Evolutionary conservation across 139 green algal genomes (phyloP).

Genomic region (Coccomyxa sp.): DNA sequence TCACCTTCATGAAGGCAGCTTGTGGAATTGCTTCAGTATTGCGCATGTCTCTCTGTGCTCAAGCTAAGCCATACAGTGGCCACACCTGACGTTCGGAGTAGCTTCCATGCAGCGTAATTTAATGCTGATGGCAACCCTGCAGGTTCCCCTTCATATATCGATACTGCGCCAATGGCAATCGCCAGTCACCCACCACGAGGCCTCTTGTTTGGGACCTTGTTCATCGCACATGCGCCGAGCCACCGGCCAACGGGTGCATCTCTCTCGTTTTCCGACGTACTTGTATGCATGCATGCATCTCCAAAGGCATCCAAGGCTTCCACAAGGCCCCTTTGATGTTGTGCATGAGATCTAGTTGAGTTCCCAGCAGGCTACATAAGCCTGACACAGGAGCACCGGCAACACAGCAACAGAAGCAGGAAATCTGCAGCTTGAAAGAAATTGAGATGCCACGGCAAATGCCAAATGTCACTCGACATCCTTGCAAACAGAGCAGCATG

Average conservation of each 20-base stretch:
- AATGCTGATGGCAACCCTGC: not conserved
- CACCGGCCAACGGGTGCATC: conserved; percentile 17
- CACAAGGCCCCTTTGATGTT: not conserved
- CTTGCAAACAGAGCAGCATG: too few species aligned
- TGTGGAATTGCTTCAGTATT: too few species aligned
- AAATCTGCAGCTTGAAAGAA: too few species aligned
- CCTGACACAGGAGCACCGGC: not conserved
- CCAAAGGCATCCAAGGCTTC: not conserved
- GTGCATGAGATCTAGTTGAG: not conserved
- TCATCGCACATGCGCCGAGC: not conserved
- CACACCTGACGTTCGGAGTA: too few species aligned
- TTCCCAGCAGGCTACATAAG: not conserved
- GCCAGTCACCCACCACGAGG: conserved; percentile 37
- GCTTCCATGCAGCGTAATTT: not conserved
- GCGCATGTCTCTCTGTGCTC: too few species aligned
- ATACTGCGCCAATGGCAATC: conserved; percentile 40
- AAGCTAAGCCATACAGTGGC: too few species aligned
- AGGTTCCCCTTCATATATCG: conserved; percentile 30
- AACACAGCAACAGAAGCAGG: not conserved
- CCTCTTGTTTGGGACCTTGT: conserved; percentile 37
- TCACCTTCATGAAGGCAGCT: too few species aligned
- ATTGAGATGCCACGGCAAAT: too few species aligned
- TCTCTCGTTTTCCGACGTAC: not conserved
- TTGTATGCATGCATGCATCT: not conserved
- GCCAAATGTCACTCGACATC: too few species aligned